Conservation (phyloP, 306 rosid species). For the Vigna hirtella region DNA sequence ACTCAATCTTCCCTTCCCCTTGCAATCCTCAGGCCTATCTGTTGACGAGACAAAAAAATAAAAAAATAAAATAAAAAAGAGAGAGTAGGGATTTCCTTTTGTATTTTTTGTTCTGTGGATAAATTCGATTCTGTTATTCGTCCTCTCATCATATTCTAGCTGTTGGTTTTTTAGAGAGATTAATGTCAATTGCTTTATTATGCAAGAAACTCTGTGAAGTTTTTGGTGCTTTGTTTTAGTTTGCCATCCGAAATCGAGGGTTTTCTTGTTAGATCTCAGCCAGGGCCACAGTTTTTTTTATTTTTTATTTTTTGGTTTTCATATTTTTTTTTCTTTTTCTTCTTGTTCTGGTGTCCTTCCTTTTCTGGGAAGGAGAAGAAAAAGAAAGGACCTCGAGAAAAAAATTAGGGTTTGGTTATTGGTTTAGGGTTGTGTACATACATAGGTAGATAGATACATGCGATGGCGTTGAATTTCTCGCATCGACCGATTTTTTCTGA, state of each 20-base stretch:
- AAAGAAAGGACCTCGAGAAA: not conserved
- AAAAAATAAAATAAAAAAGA: not conserved
- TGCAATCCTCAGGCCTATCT: conserved; percentile 30
- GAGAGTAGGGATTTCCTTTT: conserved; percentile 37
- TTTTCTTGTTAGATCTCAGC: conserved; percentile 73
- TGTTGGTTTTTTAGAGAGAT: conserved; percentile 9
- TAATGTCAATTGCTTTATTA: conserved; percentile 41
- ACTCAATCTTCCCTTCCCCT: not conserved
- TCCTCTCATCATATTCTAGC: conserved; percentile 46
- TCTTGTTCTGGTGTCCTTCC: conserved; percentile 7
- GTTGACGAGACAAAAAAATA: conserved; percentile 14
- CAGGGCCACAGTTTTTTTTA: conserved; percentile 12
- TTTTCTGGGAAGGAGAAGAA: not conserved
- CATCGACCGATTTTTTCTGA: conserved; percentile 54
- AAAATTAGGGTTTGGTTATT: conserved; percentile 47
- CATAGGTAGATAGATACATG: conserved; percentile 29
- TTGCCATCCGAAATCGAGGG: conserved; percentile 94
- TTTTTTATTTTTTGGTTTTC: not conserved
- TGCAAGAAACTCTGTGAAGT: conserved; percentile 79
- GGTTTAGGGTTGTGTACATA: conserved; percentile 44
- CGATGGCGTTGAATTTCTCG: conserved; percentile 58
- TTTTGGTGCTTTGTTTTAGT: conserved; percentile 98
- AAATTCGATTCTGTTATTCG: conserved; percentile 48
- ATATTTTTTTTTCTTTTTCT: not conserved
- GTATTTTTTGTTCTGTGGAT: conserved; percentile 47